A percentile compares a stretch with the other conserved stretches of the same genome.
These are phyloP conservation scores for Phytomonas sp. DNA, from an alignment of 208 protist species.

Conservation along the genomic window DNA sequence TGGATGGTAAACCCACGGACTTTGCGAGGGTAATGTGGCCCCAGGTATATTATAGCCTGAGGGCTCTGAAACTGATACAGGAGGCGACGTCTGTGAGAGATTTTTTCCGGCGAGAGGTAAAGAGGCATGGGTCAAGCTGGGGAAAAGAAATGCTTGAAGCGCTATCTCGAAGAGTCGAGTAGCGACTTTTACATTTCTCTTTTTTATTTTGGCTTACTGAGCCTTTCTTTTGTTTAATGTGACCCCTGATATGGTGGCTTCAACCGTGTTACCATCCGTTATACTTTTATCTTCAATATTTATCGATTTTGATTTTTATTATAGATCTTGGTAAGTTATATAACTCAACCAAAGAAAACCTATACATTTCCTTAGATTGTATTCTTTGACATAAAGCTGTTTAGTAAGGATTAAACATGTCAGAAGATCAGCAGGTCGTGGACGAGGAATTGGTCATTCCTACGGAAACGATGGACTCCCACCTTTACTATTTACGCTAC, in stretches of 20 bases:
- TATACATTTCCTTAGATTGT: not conserved
- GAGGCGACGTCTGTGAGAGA: conserved; percentile 29
- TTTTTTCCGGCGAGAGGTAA: conserved; percentile 41
- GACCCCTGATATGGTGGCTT: not conserved
- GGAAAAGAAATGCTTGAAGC: not conserved
- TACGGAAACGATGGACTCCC: conserved; percentile 57
- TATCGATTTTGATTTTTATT: not conserved
- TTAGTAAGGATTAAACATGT: not conserved
- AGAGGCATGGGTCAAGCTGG: conserved; percentile 1
- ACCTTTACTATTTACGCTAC: conserved; percentile 75
- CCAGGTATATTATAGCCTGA: conserved; percentile 40
- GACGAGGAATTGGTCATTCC: not conserved
- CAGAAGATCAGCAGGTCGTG: conserved; percentile 11
- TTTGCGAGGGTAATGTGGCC: conserved; percentile 31
- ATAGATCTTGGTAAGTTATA: not conserved
- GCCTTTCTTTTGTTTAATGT: not conserved
- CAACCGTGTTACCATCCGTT: not conserved
- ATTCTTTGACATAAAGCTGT: not conserved
- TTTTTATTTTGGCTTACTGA: not conserved
- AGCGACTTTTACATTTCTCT: not conserved
- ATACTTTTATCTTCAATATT: not conserved
- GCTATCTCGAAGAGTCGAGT: not conserved
- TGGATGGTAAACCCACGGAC: conserved; percentile 23
- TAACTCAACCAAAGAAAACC: not conserved
- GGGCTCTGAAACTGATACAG: conserved; percentile 22